Base-by-base conservation (phyloP, 345 rosid genomes). In the Populus pruinosa region DNA sequence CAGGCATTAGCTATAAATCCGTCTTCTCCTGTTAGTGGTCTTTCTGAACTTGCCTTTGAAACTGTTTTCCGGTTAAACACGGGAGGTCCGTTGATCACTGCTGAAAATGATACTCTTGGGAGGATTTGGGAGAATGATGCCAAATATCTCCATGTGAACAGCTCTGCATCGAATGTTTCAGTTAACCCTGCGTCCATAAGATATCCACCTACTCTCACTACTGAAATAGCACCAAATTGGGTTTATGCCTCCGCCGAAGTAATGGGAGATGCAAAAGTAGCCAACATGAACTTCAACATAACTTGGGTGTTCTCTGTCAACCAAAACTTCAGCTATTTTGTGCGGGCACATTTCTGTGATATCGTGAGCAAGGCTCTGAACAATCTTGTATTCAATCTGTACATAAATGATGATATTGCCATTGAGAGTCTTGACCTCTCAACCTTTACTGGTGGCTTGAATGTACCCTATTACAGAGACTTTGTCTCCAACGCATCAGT, bases 281-380 rank as follows among this genome's bases (percentile, higher is more conserved):
- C 97, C 55, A 82, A 36, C 44, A 77, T 78, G 73, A 92, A 79
- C 84, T 96, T 92, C 94, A 96, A 96, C 77, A 86, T 96, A 1
- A 93, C 98, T 75, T 96, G 99, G 99, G 95, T 90, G 55, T 88
- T 96, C 38, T 64, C 83, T 29, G 92, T 92, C 18, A 82, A 91
- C 65, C 94, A 90, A 39, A 87, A 79, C 47, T 96, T 88, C 89
- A 84, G 82, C 82, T 96, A 96, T 82, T 89, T 96, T 44, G 93
- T 96, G 68, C 93, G 99, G 72, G 88, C 85, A 44, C 99, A 96
- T 87, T 87, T 96, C 85, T 93, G 99, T 72, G 99, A 96, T 78
- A 88, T 96, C 65, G 49, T 86, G 44, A 96, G 99, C 87, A 80
- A 80, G 63, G 77, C 97, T 68, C 73, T 96, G 84, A 92, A 93